Evolutionary conservation across 108 stramenopile genomes (phyloP).

Genomic region (Stephanodiscus triporus): DNA sequence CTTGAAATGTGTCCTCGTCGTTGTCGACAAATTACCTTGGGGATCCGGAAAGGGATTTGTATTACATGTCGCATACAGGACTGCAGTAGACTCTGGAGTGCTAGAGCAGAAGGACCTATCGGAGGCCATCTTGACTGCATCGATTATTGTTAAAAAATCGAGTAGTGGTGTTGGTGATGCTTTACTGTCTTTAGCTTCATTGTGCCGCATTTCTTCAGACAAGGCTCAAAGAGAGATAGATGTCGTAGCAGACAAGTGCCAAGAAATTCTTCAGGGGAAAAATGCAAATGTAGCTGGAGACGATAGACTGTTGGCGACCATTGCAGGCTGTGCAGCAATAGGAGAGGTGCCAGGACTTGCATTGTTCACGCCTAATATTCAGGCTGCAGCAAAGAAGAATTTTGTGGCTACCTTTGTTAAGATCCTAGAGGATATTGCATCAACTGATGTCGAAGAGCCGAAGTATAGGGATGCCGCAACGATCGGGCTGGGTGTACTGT

Average conservation of each 20-base stretch:
- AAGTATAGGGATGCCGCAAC: conserved; percentile 33
- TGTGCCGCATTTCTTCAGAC: conserved; percentile 28
- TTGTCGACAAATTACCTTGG: conserved; percentile 66
- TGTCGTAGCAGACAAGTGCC: conserved; percentile 14
- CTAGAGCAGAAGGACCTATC: conserved; percentile 41
- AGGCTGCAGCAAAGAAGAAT: conserved; percentile 22
- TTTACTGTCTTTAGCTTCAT: conserved; percentile 23
- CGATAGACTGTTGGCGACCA: conserved; percentile 22
- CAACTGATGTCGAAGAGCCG: conserved; percentile 18
- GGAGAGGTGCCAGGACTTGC: conserved; percentile 39
- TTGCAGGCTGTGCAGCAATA: conserved; percentile 22
- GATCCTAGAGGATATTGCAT: conserved; percentile 19
- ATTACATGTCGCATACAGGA: conserved; percentile 40
- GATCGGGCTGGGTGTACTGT: conserved; percentile 33
- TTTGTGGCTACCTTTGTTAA: conserved; percentile 4
- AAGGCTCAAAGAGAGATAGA: conserved; percentile 17
- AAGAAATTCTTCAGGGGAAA: conserved; percentile 7
- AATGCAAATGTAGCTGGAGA: conserved; percentile 12
- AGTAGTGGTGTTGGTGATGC: conserved; percentile 23
- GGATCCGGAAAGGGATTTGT: conserved; percentile 69
- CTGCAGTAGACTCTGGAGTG: conserved; percentile 32
- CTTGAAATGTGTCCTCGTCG: conserved; percentile 34
- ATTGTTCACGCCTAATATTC: conserved; percentile 16
- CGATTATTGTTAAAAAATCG: background rate
- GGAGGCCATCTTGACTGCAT: conserved; percentile 5